A percentile compares a stretch with the other conserved stretches of the same genome.
These are phyloP conservation scores for Pseudogymnoascus sp. DNA, from an alignment of 2,329 filamentous ascomycete genomes.

Conservation along the genomic window DNA sequence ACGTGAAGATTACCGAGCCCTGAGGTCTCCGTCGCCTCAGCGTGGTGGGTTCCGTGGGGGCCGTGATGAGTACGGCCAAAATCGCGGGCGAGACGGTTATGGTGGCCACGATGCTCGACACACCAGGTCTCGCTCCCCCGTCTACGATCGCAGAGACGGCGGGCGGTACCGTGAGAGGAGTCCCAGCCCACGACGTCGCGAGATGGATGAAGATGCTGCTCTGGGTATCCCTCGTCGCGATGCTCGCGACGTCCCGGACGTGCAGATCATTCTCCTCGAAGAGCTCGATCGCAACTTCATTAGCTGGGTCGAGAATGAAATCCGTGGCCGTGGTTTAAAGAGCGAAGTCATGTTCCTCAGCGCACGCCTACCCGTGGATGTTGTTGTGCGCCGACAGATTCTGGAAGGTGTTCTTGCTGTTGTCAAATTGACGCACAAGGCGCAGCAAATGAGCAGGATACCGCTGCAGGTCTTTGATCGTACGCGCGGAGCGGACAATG, in stretches of 20 bases:
- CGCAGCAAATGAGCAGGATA: slow-evolving; percentile 65
- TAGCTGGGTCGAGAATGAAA: slow-evolving; percentile 69
- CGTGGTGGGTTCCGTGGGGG: slow-evolving; percentile 47
- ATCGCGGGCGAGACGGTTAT: slow-evolving; percentile 27
- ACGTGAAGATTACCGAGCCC: slow-evolving; percentile 57
- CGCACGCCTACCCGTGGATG: slow-evolving; percentile 64
- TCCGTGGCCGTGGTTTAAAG: slow-evolving; percentile 61
- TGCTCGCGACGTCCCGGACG: slow-evolving; percentile 72
- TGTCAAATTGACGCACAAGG: slow-evolving; percentile 61
- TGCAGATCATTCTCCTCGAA: slow-evolving; percentile 77
- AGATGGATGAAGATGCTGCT: slow-evolving; percentile 48
- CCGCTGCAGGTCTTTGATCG: slow-evolving; percentile 81
- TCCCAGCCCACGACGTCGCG: slow-evolving; percentile 53
- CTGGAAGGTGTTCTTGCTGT: slow-evolving; percentile 83
- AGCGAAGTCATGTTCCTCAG: slow-evolving; percentile 74
- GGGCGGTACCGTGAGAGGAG: slow-evolving; percentile 59
- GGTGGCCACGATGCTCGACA: slow-evolving; percentile 36
- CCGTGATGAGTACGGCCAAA: slow-evolving; percentile 51
- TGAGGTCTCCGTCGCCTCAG: slow-evolving; percentile 49
- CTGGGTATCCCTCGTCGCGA: slow-evolving; percentile 66
- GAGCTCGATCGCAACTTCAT: slow-evolving; percentile 74
- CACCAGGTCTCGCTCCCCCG: slow-evolving; percentile 63
- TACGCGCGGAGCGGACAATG: slow-evolving; percentile 60
- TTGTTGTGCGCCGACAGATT: slow-evolving; percentile 77
- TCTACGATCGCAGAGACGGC: slow-evolving; percentile 33